Conservation (phyloP, 2,329 filamentous ascomycete species). For the Penicillium sp. region DNA sequence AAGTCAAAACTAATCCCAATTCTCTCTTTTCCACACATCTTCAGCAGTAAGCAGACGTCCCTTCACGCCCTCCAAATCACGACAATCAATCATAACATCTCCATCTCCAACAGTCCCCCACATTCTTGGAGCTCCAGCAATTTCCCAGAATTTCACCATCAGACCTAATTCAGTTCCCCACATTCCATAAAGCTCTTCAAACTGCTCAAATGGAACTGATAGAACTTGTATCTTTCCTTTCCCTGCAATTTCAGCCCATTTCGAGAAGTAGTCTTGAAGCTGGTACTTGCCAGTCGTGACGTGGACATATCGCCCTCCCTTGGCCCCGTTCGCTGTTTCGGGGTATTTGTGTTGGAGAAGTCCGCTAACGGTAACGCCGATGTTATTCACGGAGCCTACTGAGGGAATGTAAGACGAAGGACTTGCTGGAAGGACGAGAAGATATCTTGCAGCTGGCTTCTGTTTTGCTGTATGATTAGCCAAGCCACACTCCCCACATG, state of each 20-base stretch:
- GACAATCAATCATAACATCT: slow-evolving; percentile 7
- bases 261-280: slow-evolving; percentile 4
- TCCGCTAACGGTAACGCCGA: not conserved
- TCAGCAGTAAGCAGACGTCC: slow-evolving; percentile 1
- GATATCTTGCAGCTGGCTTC: not conserved
- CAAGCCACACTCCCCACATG: not conserved
- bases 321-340: not conserved
- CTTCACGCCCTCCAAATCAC: slow-evolving; percentile 3
- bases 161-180: slow-evolving; percentile 7
- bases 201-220: slow-evolving; percentile 7
- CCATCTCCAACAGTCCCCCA: slow-evolving; percentile 3
- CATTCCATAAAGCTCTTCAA: slow-evolving; percentile 4
- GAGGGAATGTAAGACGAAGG: not conserved
- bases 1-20: not conserved
- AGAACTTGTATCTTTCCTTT: slow-evolving; percentile 3
- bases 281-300: slow-evolving; percentile 7
- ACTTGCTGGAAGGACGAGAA: not conserved
- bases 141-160: slow-evolving; percentile 8
- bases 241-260: slow-evolving; percentile 2
- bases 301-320: slow-evolving; percentile 5
- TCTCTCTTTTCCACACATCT: not conserved
- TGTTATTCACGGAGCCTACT: slow-evolving; percentile 2
- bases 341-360: not conserved
- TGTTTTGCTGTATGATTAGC: not conserved
- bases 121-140: slow-evolving; percentile 6